Evolutionary conservation across 208 protist genomes (phyloP).

Genomic region (Crithidia bombi): DNA sequence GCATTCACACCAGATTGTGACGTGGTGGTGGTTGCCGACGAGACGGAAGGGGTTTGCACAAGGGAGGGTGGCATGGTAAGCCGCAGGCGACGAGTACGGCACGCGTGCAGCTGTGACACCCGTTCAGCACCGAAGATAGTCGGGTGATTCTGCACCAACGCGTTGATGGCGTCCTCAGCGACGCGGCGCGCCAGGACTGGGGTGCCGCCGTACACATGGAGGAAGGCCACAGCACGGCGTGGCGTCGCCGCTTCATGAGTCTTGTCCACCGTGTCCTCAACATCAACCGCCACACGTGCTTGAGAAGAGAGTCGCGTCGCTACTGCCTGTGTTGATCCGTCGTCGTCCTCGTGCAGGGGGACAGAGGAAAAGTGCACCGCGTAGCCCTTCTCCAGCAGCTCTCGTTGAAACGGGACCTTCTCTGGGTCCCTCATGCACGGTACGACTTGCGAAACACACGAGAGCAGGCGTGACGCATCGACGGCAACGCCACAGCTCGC

Average conservation of each 20-base stretch:
- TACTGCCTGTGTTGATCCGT: background rate
- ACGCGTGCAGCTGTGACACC: constrained; percentile 8
- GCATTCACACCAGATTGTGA: background rate
- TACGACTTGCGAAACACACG: constrained; percentile 60
- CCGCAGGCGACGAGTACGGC: constrained; percentile 43
- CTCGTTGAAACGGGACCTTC: constrained; percentile 46
- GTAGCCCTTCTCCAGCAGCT: constrained; percentile 56
- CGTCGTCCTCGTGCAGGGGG: background rate
- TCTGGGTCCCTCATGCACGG: constrained; percentile 43
- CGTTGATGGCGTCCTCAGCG: constrained; percentile 63
- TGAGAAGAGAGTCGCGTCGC: too few species aligned
- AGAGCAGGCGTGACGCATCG: constrained; percentile 52
- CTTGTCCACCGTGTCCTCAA: background rate
- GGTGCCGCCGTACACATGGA: constrained; percentile 78
- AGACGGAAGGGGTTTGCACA: background rate
- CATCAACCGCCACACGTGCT: background rate
- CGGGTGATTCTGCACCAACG: constrained; percentile 32
- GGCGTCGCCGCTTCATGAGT: background rate
- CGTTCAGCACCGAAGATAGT: constrained; percentile 19
- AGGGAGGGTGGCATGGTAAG: constrained; percentile 24
- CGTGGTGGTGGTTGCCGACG: background rate
- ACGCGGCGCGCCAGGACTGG: constrained; percentile 58
- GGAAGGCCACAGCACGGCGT: constrained; percentile 30
- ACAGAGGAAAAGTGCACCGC: constrained; percentile 47
- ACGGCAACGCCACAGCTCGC: constrained; percentile 51